Conservation (phyloP, 345 rosid genomes). For the Brassica carinata region DNA sequence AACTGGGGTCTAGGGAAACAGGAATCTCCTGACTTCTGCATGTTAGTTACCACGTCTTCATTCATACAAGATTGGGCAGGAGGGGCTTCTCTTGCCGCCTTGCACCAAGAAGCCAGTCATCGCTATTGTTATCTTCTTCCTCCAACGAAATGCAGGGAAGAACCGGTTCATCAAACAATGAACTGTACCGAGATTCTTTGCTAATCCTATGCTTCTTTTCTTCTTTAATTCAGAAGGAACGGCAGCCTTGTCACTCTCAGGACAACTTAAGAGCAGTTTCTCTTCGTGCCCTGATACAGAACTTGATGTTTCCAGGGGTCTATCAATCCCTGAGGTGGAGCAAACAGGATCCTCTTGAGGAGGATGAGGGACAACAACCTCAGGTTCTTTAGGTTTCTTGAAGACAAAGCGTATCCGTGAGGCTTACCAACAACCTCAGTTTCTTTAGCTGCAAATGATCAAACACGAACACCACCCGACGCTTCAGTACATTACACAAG, state of each 20-base stretch:
- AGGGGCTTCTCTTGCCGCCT: background rate
- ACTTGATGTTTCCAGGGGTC: background rate
- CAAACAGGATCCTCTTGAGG: conserved; percentile 30
- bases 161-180: conserved; percentile 51
- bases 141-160: conserved; percentile 35
- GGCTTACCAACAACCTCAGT: conserved; percentile 46
- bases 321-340: conserved; percentile 34
- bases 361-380: conserved; percentile 8
- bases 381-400: conserved; percentile 39
- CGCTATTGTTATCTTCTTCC: conserved; percentile 26
- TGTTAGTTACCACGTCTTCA: conserved; percentile 8
- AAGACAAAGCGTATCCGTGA: conserved; percentile 49
- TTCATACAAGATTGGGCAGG: background rate
- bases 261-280: background rate
- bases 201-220: conserved; percentile 19
- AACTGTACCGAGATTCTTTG: conserved; percentile 33
- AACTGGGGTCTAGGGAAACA: conserved; percentile 42
- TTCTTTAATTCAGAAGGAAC: conserved; percentile 9
- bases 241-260: background rate
- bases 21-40: background rate
- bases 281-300: background rate
- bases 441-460: background rate
- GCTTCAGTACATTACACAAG: background rate
- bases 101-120: conserved; percentile 60
- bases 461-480: background rate